These are phyloP conservation scores for Cladophialophora exuberans DNA, from an alignment of 2,329 filamentous ascomycete species.

Conservation along the genomic window DNA sequence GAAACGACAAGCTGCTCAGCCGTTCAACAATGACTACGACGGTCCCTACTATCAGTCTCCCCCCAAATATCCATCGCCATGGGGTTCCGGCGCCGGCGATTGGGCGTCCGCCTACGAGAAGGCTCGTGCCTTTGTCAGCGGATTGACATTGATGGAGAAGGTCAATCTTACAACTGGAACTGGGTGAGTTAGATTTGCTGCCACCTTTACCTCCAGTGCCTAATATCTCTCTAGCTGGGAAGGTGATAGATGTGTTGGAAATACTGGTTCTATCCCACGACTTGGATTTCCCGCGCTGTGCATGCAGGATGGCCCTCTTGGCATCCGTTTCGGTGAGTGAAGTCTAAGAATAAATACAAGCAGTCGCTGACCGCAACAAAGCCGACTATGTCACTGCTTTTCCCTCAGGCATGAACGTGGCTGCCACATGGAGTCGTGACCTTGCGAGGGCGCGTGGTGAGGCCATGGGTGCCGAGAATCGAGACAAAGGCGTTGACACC, in stretches of 20 bases:
- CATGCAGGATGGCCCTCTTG: slow-evolving; percentile 82
- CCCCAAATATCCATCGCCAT: slow-evolving; percentile 83
- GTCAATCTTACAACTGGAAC: slow-evolving; percentile 93
- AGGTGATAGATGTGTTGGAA: slow-evolving; percentile 75
- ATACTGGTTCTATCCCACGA: slow-evolving; percentile 57
- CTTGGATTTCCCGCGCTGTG: slow-evolving; percentile 75
- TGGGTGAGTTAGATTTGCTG: slow-evolving; percentile 60
- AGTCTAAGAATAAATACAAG: neutral
- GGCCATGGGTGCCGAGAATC: slow-evolving; percentile 76
- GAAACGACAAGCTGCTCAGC: slow-evolving; percentile 27
- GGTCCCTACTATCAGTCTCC: slow-evolving; percentile 51
- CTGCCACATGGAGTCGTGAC: slow-evolving; percentile 77
- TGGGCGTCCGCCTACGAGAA: slow-evolving; percentile 78
- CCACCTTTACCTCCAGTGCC: slow-evolving; percentile 2
- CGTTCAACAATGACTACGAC: slow-evolving; percentile 29
- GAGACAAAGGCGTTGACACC: slow-evolving; percentile 74
- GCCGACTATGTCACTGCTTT: slow-evolving; percentile 83
- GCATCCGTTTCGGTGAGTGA: slow-evolving; percentile 66
- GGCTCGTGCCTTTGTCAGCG: slow-evolving; percentile 77
- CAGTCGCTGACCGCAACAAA: slow-evolving; percentile 33
- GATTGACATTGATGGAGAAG: slow-evolving; percentile 83
- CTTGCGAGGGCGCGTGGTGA: slow-evolving; percentile 70
- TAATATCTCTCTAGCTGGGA: slow-evolving; percentile 57
- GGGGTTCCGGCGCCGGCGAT: slow-evolving; percentile 73
- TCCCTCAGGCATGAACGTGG: slow-evolving; percentile 75